Conservation (phyloP, 345 rosid species). For the Boechera divaricarpa region DNA sequence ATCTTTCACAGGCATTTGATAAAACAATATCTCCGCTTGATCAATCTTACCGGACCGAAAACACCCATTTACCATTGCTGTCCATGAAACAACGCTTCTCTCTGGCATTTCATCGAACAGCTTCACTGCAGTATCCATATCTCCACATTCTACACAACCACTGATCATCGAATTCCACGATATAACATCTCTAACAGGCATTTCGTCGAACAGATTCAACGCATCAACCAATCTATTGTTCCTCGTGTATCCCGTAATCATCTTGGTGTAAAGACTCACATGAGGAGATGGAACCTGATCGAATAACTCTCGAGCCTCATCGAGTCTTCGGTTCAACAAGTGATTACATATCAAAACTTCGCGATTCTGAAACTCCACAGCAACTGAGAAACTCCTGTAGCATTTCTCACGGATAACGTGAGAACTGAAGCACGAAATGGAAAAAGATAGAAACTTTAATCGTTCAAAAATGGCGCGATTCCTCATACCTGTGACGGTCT, state of each 20-base stretch:
- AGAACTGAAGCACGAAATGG: neutral
- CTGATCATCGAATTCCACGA: slow-evolving; percentile 75
- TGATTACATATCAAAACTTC: slow-evolving; percentile 51
- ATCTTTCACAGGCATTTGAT: slow-evolving; percentile 66
- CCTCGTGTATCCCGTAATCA: slow-evolving; percentile 55
- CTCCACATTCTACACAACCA: slow-evolving; percentile 70
- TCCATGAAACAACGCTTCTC: slow-evolving; percentile 72
- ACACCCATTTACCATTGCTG: slow-evolving; percentile 71
- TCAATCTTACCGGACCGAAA: slow-evolving; percentile 58
- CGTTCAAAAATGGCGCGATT: slow-evolving; percentile 44
- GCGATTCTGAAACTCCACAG: slow-evolving; percentile 26
- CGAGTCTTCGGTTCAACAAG: slow-evolving; percentile 49
- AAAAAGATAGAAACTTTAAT: slow-evolving; percentile 30
- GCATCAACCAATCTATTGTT: slow-evolving; percentile 55
- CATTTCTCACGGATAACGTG: neutral
- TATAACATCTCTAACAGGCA: slow-evolving; percentile 59
- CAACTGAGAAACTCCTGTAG: slow-evolving; percentile 16
- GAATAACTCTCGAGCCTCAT: slow-evolving; percentile 54
- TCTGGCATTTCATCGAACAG: slow-evolving; percentile 76
- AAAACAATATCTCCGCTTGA: slow-evolving; percentile 61
- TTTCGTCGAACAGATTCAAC: slow-evolving; percentile 52
- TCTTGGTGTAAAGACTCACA: slow-evolving; percentile 58
- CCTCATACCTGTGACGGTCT: neutral
- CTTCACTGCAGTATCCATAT: slow-evolving; percentile 49
- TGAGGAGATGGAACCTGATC: slow-evolving; percentile 52